A percentile compares a stretch with the other conserved stretches of the same genome.
Conservation (phyloP, 2,329 filamentous ascomycete genomes). For the Dactylella cylindrospora region DNA sequence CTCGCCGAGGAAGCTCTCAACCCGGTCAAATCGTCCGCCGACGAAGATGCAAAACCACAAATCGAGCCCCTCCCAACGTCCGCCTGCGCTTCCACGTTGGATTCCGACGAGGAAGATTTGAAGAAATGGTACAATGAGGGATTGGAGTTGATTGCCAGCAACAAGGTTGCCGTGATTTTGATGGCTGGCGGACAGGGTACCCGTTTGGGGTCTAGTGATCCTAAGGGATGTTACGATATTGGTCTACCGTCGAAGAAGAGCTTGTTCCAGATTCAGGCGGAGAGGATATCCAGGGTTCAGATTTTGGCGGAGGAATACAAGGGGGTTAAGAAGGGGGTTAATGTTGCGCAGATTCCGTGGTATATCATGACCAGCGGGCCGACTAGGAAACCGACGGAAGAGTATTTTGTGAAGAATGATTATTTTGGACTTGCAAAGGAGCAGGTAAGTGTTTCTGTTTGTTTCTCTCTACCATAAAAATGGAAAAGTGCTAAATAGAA, state of each 20-base stretch:
- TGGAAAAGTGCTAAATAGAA: background rate
- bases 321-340: slow-evolving; percentile 55
- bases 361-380: slow-evolving; percentile 99
- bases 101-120: slow-evolving; percentile 76
- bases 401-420: slow-evolving; percentile 83
- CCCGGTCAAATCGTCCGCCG: slow-evolving; percentile 56
- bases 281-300: slow-evolving; percentile 86
- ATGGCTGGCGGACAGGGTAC: slow-evolving; percentile 98
- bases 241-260: slow-evolving; percentile 89
- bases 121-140: slow-evolving; percentile 78
- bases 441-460: slow-evolving; percentile 62
- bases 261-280: slow-evolving; percentile 95
- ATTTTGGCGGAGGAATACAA: slow-evolving; percentile 69
- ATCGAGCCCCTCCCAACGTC: slow-evolving; percentile 87
- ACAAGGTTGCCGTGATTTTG: slow-evolving; percentile 80
- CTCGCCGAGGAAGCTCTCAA: slow-evolving; percentile 78
- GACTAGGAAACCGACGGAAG: slow-evolving; percentile 85
- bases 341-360: slow-evolving; percentile 74
- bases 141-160: slow-evolving; percentile 65
- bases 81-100: slow-evolving; percentile 85
- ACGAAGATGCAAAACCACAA: slow-evolving; percentile 53
- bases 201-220: slow-evolving; percentile 86
- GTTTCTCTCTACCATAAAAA: background rate
- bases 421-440: slow-evolving; percentile 86
- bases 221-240: slow-evolving; percentile 97